A percentile compares a stretch with the other conserved stretches of the same genome.
Conservation (phyloP, 2,329 filamentous ascomycete genomes). For the Botryotinia globosa region DNA sequence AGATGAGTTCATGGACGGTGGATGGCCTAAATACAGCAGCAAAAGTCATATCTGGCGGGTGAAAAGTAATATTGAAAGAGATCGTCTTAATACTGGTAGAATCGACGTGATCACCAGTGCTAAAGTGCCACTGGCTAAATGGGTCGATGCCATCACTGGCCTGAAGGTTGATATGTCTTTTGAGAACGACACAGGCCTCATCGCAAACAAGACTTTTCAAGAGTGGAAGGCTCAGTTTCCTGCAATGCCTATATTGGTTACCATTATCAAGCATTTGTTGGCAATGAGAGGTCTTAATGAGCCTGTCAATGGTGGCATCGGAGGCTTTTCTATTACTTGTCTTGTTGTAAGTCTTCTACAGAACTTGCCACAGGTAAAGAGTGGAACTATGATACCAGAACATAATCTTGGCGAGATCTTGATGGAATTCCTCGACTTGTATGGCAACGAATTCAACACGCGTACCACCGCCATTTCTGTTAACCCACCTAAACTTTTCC, state of each 20-base stretch:
- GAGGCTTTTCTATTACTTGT: constrained; percentile 92
- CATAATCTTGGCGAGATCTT: constrained; percentile 77
- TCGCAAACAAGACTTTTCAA: constrained; percentile 76
- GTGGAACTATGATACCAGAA: constrained; percentile 54
- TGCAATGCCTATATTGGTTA: constrained; percentile 80
- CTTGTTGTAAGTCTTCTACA: constrained; percentile 87
- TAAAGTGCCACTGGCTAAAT: constrained; percentile 91
- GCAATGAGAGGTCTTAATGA: constrained; percentile 89
- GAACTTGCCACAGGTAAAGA: constrained; percentile 69
- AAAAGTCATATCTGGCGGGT: constrained; percentile 56
- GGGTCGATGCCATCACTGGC: constrained; percentile 71
- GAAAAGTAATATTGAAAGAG: constrained; percentile 53
- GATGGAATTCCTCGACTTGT: constrained; percentile 85
- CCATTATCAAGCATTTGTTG: constrained; percentile 88
- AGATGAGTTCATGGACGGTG: constrained; percentile 53
- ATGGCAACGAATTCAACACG: constrained; percentile 78
- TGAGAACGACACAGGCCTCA: constrained; percentile 80
- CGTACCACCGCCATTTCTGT: constrained; percentile 69
- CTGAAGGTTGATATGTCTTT: constrained; percentile 92
- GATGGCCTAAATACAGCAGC: constrained; percentile 42
- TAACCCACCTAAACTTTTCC: constrained; percentile 69
- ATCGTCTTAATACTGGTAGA: constrained; percentile 57
- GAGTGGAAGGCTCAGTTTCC: constrained; percentile 78
- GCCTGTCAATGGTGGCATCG: constrained; percentile 84
- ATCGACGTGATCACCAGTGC: constrained; percentile 70